Evolutionary conservation across 805 yeast genomes (phyloP), one percentile per base, ranked within the genome.

Genomic region (Alloascoidea hylecoeti): DNA sequence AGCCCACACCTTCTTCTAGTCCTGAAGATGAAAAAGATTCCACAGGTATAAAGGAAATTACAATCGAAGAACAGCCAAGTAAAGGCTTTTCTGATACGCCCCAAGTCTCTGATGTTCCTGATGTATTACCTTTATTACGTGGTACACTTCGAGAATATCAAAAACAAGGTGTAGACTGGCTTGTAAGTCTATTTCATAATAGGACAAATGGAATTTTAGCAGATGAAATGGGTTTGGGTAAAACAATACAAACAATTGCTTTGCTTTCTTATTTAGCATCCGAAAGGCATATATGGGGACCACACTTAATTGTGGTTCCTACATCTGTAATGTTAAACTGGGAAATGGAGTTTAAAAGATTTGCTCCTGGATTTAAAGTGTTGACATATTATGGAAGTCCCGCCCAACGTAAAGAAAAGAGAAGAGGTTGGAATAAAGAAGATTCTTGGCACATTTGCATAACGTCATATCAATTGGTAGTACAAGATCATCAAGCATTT

Each of bases 291-390:
- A 72, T 79, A 14, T 92, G 99, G 99, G 98, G 98, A 0, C 99
- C 98, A 0, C 99, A 92, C 62, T 63, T 92, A 39, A 88, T 92
- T 58, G 78, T 92, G 42, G 99, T 92, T 3, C 99, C 99, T 3
- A 92, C 99, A 0, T 84, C 96, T 13, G 99, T 92, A 4, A 77
- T 92, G 77, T 71, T 92, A 39, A 92, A 92, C 52, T 92, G 99
- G 99, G 99, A 92, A 56, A 89, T 94, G 96, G 99, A 92, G 52
- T 88, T 92, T 60, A 92, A 94, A 51, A 74, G 95, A 49, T 92
- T 92, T 64, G 96, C 96, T 1, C 99, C 99, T 0, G 99, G 98
- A 0, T 81, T 92, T 56, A 89, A 94, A 56, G 92, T 92, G 2
- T 53, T 92, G 54, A 92, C 97, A 0, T 92, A 92, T 56, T 92